Percentiles rank a stretch among this genome's conserved stretches.
Evolutionary conservation across 305 asterid genomes (phyloP).

Genomic region (Fraxinus sp.): DNA sequence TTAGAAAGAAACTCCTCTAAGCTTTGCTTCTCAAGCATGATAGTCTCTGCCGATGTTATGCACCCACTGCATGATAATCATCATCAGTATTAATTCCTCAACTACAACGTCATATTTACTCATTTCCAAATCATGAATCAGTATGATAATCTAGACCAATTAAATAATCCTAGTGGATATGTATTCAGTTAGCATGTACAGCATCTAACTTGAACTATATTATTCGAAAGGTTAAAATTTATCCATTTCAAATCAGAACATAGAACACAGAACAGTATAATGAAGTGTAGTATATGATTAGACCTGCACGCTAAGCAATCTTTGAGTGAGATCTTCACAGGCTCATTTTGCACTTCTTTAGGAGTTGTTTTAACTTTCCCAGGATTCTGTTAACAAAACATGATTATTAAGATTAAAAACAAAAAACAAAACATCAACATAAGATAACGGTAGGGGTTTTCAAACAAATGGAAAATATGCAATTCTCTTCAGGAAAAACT

Average conservation of each 20-base stretch:
- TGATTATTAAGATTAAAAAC: background rate
- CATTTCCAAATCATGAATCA: background rate
- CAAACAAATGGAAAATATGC: background rate
- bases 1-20: slow-evolving; percentile 77
- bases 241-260: background rate
- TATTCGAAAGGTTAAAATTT: background rate
- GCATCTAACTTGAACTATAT: background rate
- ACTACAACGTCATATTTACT: background rate
- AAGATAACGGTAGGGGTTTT: background rate
- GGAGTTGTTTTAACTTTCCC: slow-evolving; percentile 48
- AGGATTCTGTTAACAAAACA: slow-evolving; percentile 36
- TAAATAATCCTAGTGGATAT: background rate
- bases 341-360: slow-evolving; percentile 58
- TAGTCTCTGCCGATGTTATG: slow-evolving; percentile 95
- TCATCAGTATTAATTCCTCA: slow-evolving; percentile 21
- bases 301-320: slow-evolving; percentile 98
- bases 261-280: background rate
- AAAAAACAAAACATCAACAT: background rate
- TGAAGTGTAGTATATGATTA: background rate
- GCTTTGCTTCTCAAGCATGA: slow-evolving; percentile 98
- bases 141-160: background rate
- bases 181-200: background rate
- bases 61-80: slow-evolving; percentile 74
- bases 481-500: background rate
- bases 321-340: slow-evolving; percentile 89